Base-by-base conservation (phyloP, 192 early-diverging fungal genomes). In the Dissophora globulifera region DNA sequence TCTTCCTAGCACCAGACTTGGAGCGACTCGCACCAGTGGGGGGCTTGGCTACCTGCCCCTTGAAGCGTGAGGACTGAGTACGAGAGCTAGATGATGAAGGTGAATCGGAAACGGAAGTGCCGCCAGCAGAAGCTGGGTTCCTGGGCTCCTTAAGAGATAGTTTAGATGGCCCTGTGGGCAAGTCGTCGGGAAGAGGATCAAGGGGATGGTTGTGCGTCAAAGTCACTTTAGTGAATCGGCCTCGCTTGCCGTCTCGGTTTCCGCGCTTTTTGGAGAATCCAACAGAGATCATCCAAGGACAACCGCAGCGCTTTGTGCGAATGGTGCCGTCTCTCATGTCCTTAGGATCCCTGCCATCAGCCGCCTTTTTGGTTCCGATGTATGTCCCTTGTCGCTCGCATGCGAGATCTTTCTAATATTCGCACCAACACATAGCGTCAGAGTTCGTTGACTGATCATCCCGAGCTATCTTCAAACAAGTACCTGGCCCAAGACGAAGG, bases 201-300 rank as follows among this genome's bases (percentile, higher is more conserved):
- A 76, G 58, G 6, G 72, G 52, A 15, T 76, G 72, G 26, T 76
- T 76, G 26, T 76, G 72, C 38, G 58, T 61, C 50, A 76, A 45
- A 12, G 31, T 54, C 15, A 76, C 51, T 27, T 76, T 76, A 22
- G 72, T 76, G 46, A 67, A 76, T 17, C 72, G 57, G 1, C 72
- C 72, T 4, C 72, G 72, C 19, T 76, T 76, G 1, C 72, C 72
- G 33, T 76, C 72, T 26, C 72, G 56, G 29, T 67, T 76, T 27
- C 72, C 72, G 1, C 72, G 72, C 46, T 59, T 76, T 25, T 76
- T 76, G 26, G 72, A 76, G 20, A 76, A 76, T 27, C 72, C 72
- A n/a, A 76, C 72, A 16, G 72, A 76, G 31, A 76, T 62, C 72
- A 76, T 76, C 72, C 72, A 76, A 0, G 72, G 72, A 55, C 72